Evolutionary conservation across 352 stramenopile genomes (phyloP).

Genomic region (Phytophthora sp.): DNA sequence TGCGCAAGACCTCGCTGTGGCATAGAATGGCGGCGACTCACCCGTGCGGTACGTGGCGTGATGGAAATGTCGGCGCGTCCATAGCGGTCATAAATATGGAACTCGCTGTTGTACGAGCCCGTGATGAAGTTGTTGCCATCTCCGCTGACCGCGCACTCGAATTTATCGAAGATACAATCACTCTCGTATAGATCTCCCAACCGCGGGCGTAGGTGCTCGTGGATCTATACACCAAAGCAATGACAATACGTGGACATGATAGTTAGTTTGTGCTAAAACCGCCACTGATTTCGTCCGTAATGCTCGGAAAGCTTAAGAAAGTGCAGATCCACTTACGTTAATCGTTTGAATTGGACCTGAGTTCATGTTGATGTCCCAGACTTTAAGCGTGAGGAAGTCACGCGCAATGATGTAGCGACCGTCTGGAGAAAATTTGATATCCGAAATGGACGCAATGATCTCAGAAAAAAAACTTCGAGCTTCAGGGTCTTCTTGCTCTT

Average conservation of each 20-base stretch:
- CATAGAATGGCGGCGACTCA: constrained; percentile 71
- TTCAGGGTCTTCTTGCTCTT: constrained; percentile 83
- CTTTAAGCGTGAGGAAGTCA: constrained; percentile 96
- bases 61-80: constrained; percentile 79
- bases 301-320: too few species aligned
- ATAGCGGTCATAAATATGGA: constrained; percentile 92
- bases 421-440: constrained; percentile 94
- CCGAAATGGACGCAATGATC: constrained; percentile 95
- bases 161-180: constrained; percentile 98
- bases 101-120: constrained; percentile 95
- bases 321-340: constrained; percentile 84
- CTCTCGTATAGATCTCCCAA: constrained; percentile 95
- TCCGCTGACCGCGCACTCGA: constrained; percentile 92
- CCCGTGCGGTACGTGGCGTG: constrained; percentile 45
- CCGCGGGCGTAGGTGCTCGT: constrained; percentile 91
- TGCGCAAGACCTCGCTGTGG: constrained; percentile 69
- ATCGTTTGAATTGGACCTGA: constrained; percentile 92
- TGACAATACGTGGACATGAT: too few species aligned
- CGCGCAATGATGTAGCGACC: constrained; percentile 94
- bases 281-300: too few species aligned
- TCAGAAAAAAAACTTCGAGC: constrained; percentile 94
- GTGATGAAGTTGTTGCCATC: constrained; percentile 94
- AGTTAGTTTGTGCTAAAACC: too few species aligned
- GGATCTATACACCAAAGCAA: constrained; percentile 59
- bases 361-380: constrained; percentile 98